Evolutionary conservation across 2,329 filamentous ascomycete genomes (phyloP).

Genomic region (Pseudodiploospora longispora): DNA sequence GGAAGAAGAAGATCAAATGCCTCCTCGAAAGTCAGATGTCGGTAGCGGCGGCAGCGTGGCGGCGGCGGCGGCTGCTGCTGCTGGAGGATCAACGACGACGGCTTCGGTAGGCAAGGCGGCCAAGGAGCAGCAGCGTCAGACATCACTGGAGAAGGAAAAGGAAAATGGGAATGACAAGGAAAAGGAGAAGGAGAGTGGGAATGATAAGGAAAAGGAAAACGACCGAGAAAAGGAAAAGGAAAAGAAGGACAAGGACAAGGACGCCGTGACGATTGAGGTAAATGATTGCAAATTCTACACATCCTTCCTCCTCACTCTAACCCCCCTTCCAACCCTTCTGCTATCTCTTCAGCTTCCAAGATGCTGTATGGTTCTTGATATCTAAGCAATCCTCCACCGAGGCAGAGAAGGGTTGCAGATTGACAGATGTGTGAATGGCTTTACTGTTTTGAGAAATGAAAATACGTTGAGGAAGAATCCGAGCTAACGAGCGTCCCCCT

Average conservation of each 20-base stretch:
- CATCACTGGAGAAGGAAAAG: slow-evolving; percentile 26
- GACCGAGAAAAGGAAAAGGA: slow-evolving; percentile 27
- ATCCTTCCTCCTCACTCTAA: not conserved
- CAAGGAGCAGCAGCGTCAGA: slow-evolving; percentile 16
- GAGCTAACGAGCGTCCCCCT: not conserved
- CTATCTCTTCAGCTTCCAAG: not conserved
- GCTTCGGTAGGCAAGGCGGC: slow-evolving; percentile 8
- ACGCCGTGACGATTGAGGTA: slow-evolving; percentile 47
- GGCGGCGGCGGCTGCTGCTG: slow-evolving; percentile 13
- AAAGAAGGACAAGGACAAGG: slow-evolving; percentile 21
- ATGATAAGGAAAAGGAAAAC: slow-evolving; percentile 24
- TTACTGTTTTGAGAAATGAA: no score
- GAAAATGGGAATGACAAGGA: slow-evolving; percentile 26
- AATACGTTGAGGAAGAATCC: no score
- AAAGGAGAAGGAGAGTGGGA: slow-evolving; percentile 20
- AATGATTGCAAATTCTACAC: slow-evolving; percentile 1
- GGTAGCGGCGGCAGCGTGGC: slow-evolving; percentile 1
- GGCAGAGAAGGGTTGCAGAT: not conserved
- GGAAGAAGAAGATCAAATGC: slow-evolving; percentile 30
- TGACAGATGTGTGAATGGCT: not conserved
- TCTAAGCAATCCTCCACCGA: no score
- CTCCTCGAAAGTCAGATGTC: slow-evolving; percentile 46
- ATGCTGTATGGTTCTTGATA: no score
- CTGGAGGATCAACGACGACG: slow-evolving; percentile 14
- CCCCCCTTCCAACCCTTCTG: not conserved